A percentile compares a stretch with the other conserved stretches of the same genome.
phyloP scores from a whole-genome alignment of 2,329 filamentous ascomycete species.

The Pseudogymnoascus sp. region DNA sequence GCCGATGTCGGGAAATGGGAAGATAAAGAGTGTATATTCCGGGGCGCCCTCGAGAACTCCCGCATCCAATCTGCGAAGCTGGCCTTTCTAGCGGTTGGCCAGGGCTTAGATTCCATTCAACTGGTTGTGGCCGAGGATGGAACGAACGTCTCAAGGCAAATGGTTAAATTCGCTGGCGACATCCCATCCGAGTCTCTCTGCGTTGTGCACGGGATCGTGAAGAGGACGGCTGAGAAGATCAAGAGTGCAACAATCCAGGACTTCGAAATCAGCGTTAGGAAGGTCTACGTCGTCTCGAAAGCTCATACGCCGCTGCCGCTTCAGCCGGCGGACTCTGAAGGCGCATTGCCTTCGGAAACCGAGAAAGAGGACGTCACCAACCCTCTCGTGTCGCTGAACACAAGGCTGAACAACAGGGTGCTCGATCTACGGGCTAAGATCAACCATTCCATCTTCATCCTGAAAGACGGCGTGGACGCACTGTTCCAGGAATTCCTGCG shows the following conservation, averaged over 20 bases:
- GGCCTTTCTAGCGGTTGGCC: constrained; percentile 56
- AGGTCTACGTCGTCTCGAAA: constrained; percentile 51
- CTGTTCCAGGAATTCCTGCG: constrained; percentile 58
- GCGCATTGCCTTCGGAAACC: constrained; percentile 28
- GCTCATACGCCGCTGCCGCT: background rate
- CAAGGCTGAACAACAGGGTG: constrained; percentile 59
- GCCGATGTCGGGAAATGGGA: constrained; percentile 31
- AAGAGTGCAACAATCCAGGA: constrained; percentile 56
- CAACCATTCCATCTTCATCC: constrained; percentile 60
- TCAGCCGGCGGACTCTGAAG: constrained; percentile 31
- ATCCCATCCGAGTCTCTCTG: constrained; percentile 57
- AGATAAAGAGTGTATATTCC: constrained; percentile 47
- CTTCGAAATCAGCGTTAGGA: constrained; percentile 57
- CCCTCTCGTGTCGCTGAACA: constrained; percentile 57
- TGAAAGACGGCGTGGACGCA: constrained; percentile 54
- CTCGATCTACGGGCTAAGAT: constrained; percentile 59
- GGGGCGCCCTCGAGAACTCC: constrained; percentile 56
- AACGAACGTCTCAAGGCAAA: constrained; percentile 50
- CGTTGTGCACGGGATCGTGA: constrained; percentile 53
- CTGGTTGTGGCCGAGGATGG: constrained; percentile 50
- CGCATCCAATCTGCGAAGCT: constrained; percentile 60
- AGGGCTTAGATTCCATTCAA: constrained; percentile 55
- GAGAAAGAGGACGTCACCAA: constrained; percentile 26
- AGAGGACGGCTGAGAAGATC: constrained; percentile 55
- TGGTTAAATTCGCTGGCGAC: constrained; percentile 59